A percentile compares a stretch with the other conserved stretches of the same genome.
Conservation (phyloP, 2,329 filamentous ascomycete genomes). For the Colletotrichum incanum region DNA sequence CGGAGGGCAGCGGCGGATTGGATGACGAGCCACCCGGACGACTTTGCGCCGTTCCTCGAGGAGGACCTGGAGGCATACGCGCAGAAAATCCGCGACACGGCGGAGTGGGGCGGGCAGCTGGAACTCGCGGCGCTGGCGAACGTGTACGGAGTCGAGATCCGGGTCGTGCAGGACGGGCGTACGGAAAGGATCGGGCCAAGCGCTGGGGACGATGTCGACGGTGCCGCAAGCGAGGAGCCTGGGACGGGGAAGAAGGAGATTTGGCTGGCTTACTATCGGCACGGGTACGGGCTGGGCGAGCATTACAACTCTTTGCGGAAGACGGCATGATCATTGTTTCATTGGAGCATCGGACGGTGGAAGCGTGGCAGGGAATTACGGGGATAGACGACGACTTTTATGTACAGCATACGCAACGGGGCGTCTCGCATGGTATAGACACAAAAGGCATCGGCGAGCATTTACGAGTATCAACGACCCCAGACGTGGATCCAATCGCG, state of each 20-base stretch:
- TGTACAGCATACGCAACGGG: background rate
- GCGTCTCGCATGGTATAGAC: background rate
- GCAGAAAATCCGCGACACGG: conserved; percentile 84
- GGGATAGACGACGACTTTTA: background rate
- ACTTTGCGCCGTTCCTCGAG: conserved; percentile 90
- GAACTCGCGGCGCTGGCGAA: conserved; percentile 89
- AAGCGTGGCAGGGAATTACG: background rate
- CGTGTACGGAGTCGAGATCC: conserved; percentile 84
- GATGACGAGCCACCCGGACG: conserved; percentile 81
- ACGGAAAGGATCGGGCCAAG: conserved; percentile 80
- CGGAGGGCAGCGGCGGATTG: conserved; percentile 82
- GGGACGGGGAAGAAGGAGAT: conserved; percentile 60
- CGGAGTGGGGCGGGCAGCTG: conserved; percentile 96
- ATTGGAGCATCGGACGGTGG: background rate
- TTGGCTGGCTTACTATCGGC: conserved; percentile 96
- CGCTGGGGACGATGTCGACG: conserved; percentile 53
- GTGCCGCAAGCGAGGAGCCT: background rate
- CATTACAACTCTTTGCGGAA: conserved; percentile 93
- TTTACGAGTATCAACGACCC: conserved; percentile 51
- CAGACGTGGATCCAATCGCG: conserved; percentile 71
- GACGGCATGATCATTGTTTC: conserved; percentile 44
- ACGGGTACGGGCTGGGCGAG: conserved; percentile 94
- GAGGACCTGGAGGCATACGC: conserved; percentile 83
- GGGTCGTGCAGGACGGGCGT: conserved; percentile 87
- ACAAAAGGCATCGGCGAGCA: background rate